Evolutionary conservation across 1,284 basidiomycete species (phyloP), one percentile per base, ranked within the genome.

Genomic region (Peniophora sp.): DNA sequence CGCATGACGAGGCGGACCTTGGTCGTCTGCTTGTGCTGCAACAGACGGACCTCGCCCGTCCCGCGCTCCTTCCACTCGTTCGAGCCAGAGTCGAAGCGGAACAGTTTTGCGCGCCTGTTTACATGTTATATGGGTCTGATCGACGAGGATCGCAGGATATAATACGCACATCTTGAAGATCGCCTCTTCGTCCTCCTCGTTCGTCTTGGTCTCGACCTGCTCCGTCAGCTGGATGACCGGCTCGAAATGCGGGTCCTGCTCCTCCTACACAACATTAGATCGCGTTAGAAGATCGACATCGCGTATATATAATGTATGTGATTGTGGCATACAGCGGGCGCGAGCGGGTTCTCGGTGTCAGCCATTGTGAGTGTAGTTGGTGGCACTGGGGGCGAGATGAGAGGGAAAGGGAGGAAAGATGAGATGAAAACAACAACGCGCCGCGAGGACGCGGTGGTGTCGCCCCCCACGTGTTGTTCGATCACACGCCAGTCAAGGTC

Each of bases 1-100:
- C 97, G 81, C 97, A 99, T 99, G 66, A 99, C 93, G 56, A 99
- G 82, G 55, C 97, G 83, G 62, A 97, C 80, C 74, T 97, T 98
- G 75, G 87, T 84, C 42, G 86, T 89, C 64, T 83, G 80, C 71
- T 89, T 94, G 77, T 97, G 90, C 64, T 85, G 75, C 57, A 97
- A 81, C 53, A 97, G 75, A 64, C 90, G 86, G 58, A 92, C 91
- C 64, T 96, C 92, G 45, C 93, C 94, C 20, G 93, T 97, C 44
- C 92, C 92, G 43, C 93, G 74, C 72, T 98, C 95, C 72, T 99
- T 99, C 97, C 97, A 99, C 72, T 99, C 95, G 55, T 82, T 77
- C 53, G 83, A 75, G 42, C 68, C 72, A 60, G 81, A 73, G 61
- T 91, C 86, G 73, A 99, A 99, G 64, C 97, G 85, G 83, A 99